Evolutionary conservation across 2,329 filamentous ascomycete genomes (phyloP), one percentile per base, ranked within the genome.

Genomic region (Neoscytalidium dimidiatum): DNA sequence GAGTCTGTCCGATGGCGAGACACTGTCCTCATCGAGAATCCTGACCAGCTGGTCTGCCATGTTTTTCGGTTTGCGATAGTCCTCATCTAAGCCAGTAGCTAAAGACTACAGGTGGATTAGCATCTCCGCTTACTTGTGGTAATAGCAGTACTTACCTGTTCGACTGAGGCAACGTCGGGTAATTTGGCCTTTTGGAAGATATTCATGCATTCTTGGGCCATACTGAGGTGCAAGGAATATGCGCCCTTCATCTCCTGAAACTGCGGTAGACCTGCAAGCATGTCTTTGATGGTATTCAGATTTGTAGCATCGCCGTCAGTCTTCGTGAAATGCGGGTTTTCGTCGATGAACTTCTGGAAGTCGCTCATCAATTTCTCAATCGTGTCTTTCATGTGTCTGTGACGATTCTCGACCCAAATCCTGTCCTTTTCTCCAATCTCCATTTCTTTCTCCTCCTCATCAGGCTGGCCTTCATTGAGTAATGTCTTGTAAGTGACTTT

Each of bases 141-240:
- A 11, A 26, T 9, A n/a, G 14, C 9, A 2, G 3, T 21, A 66
- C 71, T 64, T 71, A 85, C 84, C 79, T 98, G 95, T 78, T 99
- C 95, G 5, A 94, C 86, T 0, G 91, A 90, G 13, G 93, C 93
- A 65, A 98, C 84, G 73, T 99, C 95, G 6, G 91, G 85, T 6
- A 99, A 83, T 74, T 96, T 97, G 75, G 90, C 87, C 61, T 88
- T 82, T 74, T 96, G 89, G 72, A 99, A 99, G 41, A 91, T 87
- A 71, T 92, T 92, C 94, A 98, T 98, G 75, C 93, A 96, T 75
- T 97, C 93, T 75, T 97, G 91, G 1, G 95, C 95, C 94, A 99
- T 98, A 70, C 89, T 94, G 46, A 99, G 83, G 78, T 99, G 95
- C 62, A 99, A 82, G 0, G 94, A 95, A 77, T 98, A 99, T 1